A percentile compares a stretch with the other conserved stretches of the same genome.
These are phyloP conservation scores for Boletus barrowsii DNA, from an alignment of 768 basidiomycete genomes.

Conservation along the genomic window DNA sequence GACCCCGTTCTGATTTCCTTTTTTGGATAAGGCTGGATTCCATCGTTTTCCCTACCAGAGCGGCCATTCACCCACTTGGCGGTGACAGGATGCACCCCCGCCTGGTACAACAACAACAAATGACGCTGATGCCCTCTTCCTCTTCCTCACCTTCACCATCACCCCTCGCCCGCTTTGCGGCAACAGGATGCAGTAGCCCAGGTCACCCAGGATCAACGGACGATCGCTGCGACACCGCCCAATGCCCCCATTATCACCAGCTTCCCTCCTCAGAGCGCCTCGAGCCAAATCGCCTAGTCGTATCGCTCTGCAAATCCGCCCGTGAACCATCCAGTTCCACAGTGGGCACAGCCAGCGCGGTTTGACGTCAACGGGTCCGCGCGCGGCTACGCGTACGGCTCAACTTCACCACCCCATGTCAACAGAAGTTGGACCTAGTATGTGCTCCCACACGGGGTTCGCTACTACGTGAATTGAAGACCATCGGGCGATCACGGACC, in stretches of 20 bases:
- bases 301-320: slow-evolving; percentile 21
- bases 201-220: too few species aligned
- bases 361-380: slow-evolving; percentile 32
- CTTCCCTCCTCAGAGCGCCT: slow-evolving; percentile 16
- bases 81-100: too few species aligned
- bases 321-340: slow-evolving; percentile 28
- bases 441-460: slow-evolving; percentile 65
- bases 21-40: too few species aligned
- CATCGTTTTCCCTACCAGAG: too few species aligned
- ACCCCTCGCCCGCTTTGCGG: too few species aligned
- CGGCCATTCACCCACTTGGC: too few species aligned
- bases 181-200: too few species aligned
- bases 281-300: slow-evolving; percentile 23
- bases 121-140: too few species aligned
- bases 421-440: slow-evolving; percentile 71
- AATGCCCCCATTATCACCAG: slow-evolving; percentile 27
- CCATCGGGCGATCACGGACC: slow-evolving; percentile 63
- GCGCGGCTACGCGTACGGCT: slow-evolving; percentile 26
- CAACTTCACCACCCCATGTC: slow-evolving; percentile 21
- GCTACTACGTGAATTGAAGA: slow-evolving; percentile 71
- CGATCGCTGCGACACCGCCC: slow-evolving; percentile 42
- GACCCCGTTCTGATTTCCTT: too few species aligned
- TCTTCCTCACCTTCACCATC: too few species aligned
- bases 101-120: too few species aligned
- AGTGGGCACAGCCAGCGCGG: slow-evolving; percentile 22